Percentiles rank a stretch among this genome's conserved stretches.
Conservation (phyloP, 768 basidiomycete species). For the Epithele typhae region DNA sequence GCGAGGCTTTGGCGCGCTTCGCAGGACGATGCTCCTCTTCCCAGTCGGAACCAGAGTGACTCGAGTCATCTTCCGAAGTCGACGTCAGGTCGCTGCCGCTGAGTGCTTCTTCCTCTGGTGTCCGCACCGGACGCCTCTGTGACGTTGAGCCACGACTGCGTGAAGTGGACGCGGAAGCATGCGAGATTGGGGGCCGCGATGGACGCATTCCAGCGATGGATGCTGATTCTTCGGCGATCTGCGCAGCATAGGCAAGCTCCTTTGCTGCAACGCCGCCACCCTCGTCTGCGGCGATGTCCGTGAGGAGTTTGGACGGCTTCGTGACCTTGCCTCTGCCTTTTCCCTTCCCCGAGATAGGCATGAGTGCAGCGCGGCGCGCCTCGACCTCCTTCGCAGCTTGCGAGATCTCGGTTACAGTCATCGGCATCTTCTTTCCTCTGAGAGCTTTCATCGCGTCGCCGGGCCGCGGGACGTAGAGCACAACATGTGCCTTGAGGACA, state of each 20-base stretch:
- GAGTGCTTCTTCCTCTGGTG: too few relatives aligned
- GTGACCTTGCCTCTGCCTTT: neutral
- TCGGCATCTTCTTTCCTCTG: neutral
- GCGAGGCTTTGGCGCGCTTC: neutral
- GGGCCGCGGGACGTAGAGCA: conserved; percentile 54
- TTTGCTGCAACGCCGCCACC: neutral
- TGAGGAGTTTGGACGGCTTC: neutral
- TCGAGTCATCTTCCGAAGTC: conserved; percentile 4
- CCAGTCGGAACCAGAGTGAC: neutral
- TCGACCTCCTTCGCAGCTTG: neutral
- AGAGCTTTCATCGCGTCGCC: conserved; percentile 32
- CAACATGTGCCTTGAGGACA: conserved; percentile 58
- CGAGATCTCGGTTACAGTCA: neutral
- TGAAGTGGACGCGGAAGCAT: conserved; percentile 15
- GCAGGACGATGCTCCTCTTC: conserved; percentile 10
- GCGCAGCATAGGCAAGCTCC: neutral
- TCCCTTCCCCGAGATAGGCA: neutral
- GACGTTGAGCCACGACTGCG: conserved; percentile 9
- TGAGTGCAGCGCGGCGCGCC: conserved; percentile 13
- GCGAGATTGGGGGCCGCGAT: neutral
- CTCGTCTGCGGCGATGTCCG: neutral
- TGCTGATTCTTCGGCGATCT: conserved; percentile 9
- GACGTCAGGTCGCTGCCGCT: conserved; percentile 17
- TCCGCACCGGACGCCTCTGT: too few relatives aligned
- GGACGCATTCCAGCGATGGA: conserved; percentile 9